Conservation (phyloP, 306 rosid genomes). For the Rosa chinensis region DNA sequence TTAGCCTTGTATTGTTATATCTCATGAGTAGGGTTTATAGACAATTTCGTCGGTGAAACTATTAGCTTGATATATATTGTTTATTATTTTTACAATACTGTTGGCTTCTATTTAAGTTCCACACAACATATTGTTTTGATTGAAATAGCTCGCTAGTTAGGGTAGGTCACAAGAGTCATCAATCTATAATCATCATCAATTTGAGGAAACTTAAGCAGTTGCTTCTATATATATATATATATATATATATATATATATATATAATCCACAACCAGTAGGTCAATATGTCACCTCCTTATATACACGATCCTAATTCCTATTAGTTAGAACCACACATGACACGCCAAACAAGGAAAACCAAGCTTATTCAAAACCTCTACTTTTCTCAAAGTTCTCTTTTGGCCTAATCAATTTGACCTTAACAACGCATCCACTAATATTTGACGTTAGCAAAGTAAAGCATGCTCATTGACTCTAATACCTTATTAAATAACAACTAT, state of each 20-base stretch:
- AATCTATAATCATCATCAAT: neutral
- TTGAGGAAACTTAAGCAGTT: neutral
- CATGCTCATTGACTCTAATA: neutral
- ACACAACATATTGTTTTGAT: no score
- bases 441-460: neutral
- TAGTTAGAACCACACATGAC: slow-evolving; percentile 2
- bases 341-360: neutral
- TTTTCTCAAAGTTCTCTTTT: slow-evolving; percentile 1
- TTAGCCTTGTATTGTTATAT: neutral
- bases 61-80: neutral
- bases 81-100: no score
- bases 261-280: neutral
- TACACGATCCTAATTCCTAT: neutral
- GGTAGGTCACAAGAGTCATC: no score
- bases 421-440: neutral
- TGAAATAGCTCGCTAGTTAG: no score
- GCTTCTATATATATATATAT: no score
- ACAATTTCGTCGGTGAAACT: neutral
- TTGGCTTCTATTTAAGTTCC: no score
- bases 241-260: no score
- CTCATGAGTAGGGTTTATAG: no score
- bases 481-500: neutral
- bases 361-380: neutral
- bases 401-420: neutral
- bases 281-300: neutral